Evolutionary conservation across 768 basidiomycete species (phyloP), one percentile per base, ranked within the genome.

Genomic region (Cyclocybe aegerita): DNA sequence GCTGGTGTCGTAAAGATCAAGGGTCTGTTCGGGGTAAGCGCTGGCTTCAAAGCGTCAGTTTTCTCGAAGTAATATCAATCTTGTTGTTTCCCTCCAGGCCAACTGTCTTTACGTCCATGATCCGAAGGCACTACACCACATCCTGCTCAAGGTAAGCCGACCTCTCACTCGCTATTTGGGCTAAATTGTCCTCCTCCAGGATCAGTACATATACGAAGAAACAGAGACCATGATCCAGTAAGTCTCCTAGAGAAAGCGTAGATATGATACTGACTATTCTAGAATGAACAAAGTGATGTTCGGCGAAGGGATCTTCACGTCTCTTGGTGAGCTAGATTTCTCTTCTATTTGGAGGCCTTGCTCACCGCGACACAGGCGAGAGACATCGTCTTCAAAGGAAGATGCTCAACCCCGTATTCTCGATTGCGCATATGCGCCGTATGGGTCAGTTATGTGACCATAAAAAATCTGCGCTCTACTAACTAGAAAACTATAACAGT

Each of bases 351-450:
- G 29, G 29, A 16, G 14, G 32, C 9, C 8, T 17, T 12, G 17
- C 16, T 38, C 7, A 3, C 11, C 23, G 14, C 12, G 4, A 14
- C 9, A 23, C 47, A 70, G 67, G 65, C 23, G 61, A 68, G 7
- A 62, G 60, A 5, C 70, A 71, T 43, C 55, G 61, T 36, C 60
- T 50, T 30, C 69, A 72, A 56, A 62, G 69, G 29, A 69, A 68
- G 52, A 62, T 72, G 56, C 60, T 73, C 45, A 71, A 70, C 32
- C 63, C 66, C 0, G 66, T 69, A 9, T 73, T 72, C 53, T 70
- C 70, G 9, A 57, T 57, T 16, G 61, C 64, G 11, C 66, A 67
- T 44, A 58, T 72, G 54, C 69, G 69, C 29, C 51, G 63, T 4
- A 60, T 69, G 57, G 59, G 66, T 16, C 61, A 62, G 16, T 14